phyloP scores from a whole-genome alignment of 2,329 filamentous ascomycete genomes.

The Cephalotrichum gorgonifer region DNA sequence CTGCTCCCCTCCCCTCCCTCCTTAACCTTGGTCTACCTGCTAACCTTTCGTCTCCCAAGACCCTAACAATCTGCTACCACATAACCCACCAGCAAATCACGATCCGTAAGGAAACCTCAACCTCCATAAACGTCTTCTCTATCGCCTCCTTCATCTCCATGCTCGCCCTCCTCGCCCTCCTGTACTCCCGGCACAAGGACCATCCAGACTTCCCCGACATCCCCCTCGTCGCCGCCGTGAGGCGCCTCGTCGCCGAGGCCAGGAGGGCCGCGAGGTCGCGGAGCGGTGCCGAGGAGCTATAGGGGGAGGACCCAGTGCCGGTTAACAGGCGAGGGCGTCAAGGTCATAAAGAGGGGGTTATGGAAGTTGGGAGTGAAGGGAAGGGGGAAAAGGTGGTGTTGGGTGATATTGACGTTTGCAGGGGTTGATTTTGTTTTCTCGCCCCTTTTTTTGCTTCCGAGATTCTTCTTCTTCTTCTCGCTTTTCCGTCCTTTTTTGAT shows the following conservation, averaged over 20 bases:
- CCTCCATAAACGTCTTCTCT: constrained; percentile 68
- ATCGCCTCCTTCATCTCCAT: constrained; percentile 69
- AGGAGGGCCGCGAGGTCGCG: neutral
- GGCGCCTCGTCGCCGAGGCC: constrained; percentile 22
- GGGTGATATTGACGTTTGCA: neutral
- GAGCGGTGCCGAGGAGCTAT: neutral
- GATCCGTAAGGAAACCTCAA: constrained; percentile 68
- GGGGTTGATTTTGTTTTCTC: neutral
- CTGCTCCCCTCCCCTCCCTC: neutral
- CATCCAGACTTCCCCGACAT: constrained; percentile 51
- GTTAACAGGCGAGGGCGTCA: neutral
- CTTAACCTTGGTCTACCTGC: neutral
- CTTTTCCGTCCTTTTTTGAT: neutral
- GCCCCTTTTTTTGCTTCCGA: neutral
- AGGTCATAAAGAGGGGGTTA: neutral
- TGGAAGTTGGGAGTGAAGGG: neutral
- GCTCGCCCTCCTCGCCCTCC: constrained; percentile 55
- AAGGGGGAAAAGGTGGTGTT: neutral
- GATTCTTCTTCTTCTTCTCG: neutral
- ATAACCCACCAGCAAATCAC: constrained; percentile 69
- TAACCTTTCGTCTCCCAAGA: constrained; percentile 29
- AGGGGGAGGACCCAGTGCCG: neutral
- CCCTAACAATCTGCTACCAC: constrained; percentile 65
- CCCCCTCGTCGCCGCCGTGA: constrained; percentile 37
- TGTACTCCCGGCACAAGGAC: constrained; percentile 39